Percentiles rank a stretch among this genome's conserved stretches.
These are phyloP conservation scores for Dacryopinax spathularia DNA, from an alignment of 768 basidiomycete species.

Conservation along the genomic window DNA sequence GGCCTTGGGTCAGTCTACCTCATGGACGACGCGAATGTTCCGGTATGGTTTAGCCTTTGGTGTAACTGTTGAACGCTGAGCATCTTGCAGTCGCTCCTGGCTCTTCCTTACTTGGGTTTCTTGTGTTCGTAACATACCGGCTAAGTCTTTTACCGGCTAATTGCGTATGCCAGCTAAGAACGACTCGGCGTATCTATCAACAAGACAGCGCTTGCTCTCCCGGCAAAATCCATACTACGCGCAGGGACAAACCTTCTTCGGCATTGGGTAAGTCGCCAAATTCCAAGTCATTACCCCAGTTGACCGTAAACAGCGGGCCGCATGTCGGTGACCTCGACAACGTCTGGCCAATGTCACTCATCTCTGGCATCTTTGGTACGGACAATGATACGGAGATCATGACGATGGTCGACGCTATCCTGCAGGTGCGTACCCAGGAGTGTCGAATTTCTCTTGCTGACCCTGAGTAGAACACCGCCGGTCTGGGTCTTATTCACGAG, in stretches of 20 bases:
- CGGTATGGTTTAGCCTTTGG: conserved; percentile 31
- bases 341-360: conserved; percentile 76
- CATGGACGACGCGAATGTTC: conserved; percentile 80
- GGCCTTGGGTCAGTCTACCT: conserved; percentile 59
- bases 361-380: conserved; percentile 58
- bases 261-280: conserved; percentile 41
- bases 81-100: conserved; percentile 46
- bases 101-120: conserved; percentile 68
- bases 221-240: conserved; percentile 55
- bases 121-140: conserved; percentile 21
- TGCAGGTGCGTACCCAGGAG: conserved; percentile 39
- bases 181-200: conserved; percentile 47
- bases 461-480: conserved; percentile 45
- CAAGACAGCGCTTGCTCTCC: conserved; percentile 48
- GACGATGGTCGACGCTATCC: conserved; percentile 45
- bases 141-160: background rate
- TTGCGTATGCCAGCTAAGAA: conserved; percentile 28
- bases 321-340: conserved; percentile 52
- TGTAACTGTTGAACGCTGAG: conserved; percentile 3
- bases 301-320: conserved; percentile 40
- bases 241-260: conserved; percentile 47
- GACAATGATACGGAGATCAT: conserved; percentile 58
- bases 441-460: background rate
- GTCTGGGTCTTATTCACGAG: conserved; percentile 67
- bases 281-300: background rate